A percentile compares a stretch with the other conserved stretches of the same genome.
These are phyloP conservation scores for Hypoxylon rubiginosum DNA, from an alignment of 2,329 filamentous ascomycete species.

Conservation along the genomic window DNA sequence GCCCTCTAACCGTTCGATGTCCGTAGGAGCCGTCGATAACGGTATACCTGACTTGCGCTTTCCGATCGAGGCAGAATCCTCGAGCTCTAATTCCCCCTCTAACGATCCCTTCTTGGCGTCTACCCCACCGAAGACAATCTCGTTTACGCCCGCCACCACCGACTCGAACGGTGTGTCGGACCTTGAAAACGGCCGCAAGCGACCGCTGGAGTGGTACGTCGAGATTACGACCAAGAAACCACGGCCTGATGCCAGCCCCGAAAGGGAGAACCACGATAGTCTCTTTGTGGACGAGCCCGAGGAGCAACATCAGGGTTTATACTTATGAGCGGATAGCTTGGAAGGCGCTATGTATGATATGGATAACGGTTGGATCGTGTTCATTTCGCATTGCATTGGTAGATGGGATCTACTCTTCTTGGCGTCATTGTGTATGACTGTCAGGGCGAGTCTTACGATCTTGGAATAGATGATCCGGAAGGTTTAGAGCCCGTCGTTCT, in stretches of 20 bases:
- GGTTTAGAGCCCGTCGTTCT: too few species aligned
- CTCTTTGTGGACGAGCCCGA: not conserved
- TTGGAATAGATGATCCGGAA: too few species aligned
- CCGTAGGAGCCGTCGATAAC: not conserved
- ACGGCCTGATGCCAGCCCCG: not conserved
- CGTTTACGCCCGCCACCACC: slow-evolving; percentile 43
- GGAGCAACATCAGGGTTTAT: not conserved
- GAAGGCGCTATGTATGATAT: not conserved
- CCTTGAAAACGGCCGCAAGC: slow-evolving; percentile 36
- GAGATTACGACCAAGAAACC: slow-evolving; percentile 38
- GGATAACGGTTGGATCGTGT: too few species aligned
- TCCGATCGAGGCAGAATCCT: not conserved
- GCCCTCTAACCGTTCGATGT: not conserved
- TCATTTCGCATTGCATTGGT: too few species aligned
- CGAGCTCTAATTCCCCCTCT: slow-evolving; percentile 16
- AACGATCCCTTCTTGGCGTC: slow-evolving; percentile 18
- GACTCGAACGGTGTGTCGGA: slow-evolving; percentile 35
- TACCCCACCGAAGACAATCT: slow-evolving; percentile 9
- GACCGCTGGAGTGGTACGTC: slow-evolving; percentile 25
- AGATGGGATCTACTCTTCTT: not conserved
- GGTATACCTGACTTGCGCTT: too few species aligned
- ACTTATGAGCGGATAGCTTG: not conserved
- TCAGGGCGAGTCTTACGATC: too few species aligned
- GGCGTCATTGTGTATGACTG: not conserved
- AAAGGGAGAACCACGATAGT: not conserved